Base-by-base conservation (phyloP, 169 alveolate genomes). In the Plasmodium blacklocki region DNA sequence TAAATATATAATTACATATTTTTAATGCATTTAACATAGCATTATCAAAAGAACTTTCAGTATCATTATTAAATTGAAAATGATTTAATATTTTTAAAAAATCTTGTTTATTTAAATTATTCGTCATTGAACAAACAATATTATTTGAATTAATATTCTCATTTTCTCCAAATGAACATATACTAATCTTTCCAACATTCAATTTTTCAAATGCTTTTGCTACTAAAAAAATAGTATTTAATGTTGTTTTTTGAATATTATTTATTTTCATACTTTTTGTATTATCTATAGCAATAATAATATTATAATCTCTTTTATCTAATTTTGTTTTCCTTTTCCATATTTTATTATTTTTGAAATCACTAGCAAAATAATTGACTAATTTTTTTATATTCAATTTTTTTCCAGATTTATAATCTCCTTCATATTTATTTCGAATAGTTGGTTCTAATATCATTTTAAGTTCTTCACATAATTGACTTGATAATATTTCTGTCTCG, bases 261-360 rank as follows among this genome's bases (percentile, higher is more conserved):
- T 95, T 97, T 86, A 92, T 94, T 93, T 91, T 94, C 99, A 98
- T 98, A 49, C 98, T 96, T 68, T 97, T 94, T 50, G 99, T 97
- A 88, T 98, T 98, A 93, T 98, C 99, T 56, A 98, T 97, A 58
- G 99, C 98, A 47, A 98, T 92, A 50, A 98, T 93, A 23, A 98
- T 96, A 83, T 98, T 97, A 92, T 98, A 98, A 72, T 97, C 99
- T 73, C 99, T 94, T 91, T 98, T 98, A 76, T 97, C 96, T 14
- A 99, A 99, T 91, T 98, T 96, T 19, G 99, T 97, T 92, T 99
- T 97, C 54, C 99, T 94, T 21, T 98, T 95, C 99, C 99, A 99
- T 15, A 99, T 99, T 93, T 98, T 98, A 93, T 98, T 99, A 67
- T 98, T 98, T 86, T 99, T 95, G 95, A 97, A 99, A 93, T 98